A percentile compares a stretch with the other conserved stretches of the same genome.
These are phyloP conservation scores for Rossbeevera mucosa DNA, from an alignment of 768 basidiomycete species.

Conservation along the genomic window DNA sequence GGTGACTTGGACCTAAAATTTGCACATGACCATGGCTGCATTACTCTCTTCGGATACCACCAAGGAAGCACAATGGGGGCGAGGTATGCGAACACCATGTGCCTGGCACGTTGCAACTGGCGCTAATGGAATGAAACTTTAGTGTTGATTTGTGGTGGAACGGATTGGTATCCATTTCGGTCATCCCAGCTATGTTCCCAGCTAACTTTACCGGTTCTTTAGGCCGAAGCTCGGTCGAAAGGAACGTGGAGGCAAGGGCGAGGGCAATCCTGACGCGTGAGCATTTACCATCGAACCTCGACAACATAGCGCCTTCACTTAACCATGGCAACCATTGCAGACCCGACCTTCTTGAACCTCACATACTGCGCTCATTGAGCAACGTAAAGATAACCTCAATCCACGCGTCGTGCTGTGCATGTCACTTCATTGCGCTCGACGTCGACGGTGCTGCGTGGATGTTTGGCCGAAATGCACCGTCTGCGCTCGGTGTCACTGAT, in stretches of 20 bases:
- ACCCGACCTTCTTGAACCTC: slow-evolving; percentile 83
- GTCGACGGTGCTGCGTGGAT: slow-evolving; percentile 79
- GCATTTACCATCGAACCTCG: slow-evolving; percentile 1
- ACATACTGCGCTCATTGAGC: slow-evolving; percentile 83
- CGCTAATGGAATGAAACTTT: slow-evolving; percentile 14
- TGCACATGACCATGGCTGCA: slow-evolving; percentile 29
- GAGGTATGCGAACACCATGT: slow-evolving; percentile 26
- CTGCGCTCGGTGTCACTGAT: slow-evolving; percentile 57
- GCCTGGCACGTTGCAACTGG: slow-evolving; percentile 6
- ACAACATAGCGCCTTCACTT: slow-evolving; percentile 6
- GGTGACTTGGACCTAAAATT: slow-evolving; percentile 22
- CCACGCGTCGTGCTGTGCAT: slow-evolving; percentile 71
- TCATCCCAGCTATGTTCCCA: neutral
- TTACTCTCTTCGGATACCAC: slow-evolving; percentile 20
- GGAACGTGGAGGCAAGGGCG: slow-evolving; percentile 50
- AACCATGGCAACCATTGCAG: slow-evolving; percentile 30
- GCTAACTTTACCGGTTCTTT: slow-evolving; percentile 15
- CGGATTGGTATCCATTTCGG: slow-evolving; percentile 59
- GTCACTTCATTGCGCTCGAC: slow-evolving; percentile 74
- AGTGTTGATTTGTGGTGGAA: slow-evolving; percentile 86
- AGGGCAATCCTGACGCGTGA: slow-evolving; percentile 39
- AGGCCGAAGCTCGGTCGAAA: slow-evolving; percentile 79
- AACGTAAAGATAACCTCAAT: slow-evolving; percentile 72
- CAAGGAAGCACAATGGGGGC: slow-evolving; percentile 42
- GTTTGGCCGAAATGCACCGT: slow-evolving; percentile 78